These are phyloP conservation scores for Pyrrhoderma noxium DNA, from an alignment of 1,284 basidiomycete genomes.

Conservation along the genomic window DNA sequence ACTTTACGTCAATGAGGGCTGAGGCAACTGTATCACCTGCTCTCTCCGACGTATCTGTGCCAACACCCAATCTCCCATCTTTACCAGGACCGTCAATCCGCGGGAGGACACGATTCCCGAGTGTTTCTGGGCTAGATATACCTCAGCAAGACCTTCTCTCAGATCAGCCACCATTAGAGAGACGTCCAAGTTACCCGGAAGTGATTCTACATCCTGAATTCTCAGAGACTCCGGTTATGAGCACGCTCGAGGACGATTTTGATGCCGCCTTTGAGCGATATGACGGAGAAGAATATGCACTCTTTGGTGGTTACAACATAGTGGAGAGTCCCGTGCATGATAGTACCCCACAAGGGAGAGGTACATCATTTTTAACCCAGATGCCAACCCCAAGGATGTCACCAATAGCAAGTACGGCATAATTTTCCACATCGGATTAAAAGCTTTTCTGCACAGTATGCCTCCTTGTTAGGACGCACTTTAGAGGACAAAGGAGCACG, in stretches of 20 bases:
- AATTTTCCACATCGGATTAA: too few species aligned
- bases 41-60: slow-evolving; percentile 5
- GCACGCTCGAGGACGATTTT: slow-evolving; percentile 1
- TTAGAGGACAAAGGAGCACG: too few species aligned
- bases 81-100: background rate
- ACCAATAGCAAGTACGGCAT: too few species aligned
- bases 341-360: background rate
- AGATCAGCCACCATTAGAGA: too few species aligned
- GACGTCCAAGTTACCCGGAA: too few species aligned
- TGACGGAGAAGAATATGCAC: slow-evolving; percentile 6
- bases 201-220: background rate
- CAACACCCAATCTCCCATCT: background rate
- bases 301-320: slow-evolving; percentile 12
- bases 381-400: too few species aligned
- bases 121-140: background rate
- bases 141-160: background rate
- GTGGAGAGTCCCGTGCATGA: background rate
- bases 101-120: background rate
- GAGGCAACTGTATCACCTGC: slow-evolving; percentile 15
- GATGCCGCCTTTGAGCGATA: slow-evolving; percentile 1
- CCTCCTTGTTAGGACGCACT: too few species aligned
- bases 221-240: slow-evolving; percentile 4
- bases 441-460: too few species aligned
- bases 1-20: slow-evolving; percentile 9
- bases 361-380: too few species aligned